Conservation (phyloP, 108 stramenopile species). For the Skeletonema potamos region DNA sequence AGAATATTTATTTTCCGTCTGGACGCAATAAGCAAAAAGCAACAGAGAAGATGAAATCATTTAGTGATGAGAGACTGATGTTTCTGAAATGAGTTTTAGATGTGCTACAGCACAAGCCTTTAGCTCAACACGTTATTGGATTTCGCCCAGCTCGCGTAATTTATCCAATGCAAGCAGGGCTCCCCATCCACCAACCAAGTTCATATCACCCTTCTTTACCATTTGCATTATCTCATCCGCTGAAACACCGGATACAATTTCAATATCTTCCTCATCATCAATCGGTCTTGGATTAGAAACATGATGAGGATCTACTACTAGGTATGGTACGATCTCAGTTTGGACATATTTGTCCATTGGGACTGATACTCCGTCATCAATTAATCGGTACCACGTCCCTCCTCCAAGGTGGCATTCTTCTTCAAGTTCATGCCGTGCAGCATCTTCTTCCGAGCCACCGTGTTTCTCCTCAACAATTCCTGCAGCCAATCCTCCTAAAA, state of each 20-base stretch:
- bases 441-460: constrained; percentile 25
- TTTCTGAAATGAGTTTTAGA: not conserved
- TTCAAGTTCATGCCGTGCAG: constrained; percentile 74
- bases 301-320: constrained; percentile 72
- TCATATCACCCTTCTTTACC: constrained; percentile 76
- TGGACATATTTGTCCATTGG: constrained; percentile 85
- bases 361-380: constrained; percentile 41
- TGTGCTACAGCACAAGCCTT: not conserved
- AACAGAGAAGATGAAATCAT: not conserved
- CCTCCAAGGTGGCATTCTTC: constrained; percentile 82
- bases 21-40: not conserved
- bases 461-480: constrained; percentile 75
- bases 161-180: constrained; percentile 69
- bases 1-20: too few species aligned
- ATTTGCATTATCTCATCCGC: constrained; percentile 58
- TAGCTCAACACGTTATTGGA: not conserved
- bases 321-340: constrained; percentile 64
- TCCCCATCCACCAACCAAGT: constrained; percentile 77
- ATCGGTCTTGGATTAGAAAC: constrained; percentile 65
- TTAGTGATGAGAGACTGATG: not conserved
- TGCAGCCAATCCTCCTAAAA: constrained; percentile 72
- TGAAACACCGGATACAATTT: constrained; percentile 65
- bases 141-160: constrained; percentile 74
- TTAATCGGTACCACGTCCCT: constrained; percentile 71
- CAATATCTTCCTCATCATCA: constrained; percentile 86